Evolutionary conservation across 1,284 basidiomycete species (phyloP), one percentile per base, ranked within the genome.

Genomic region (Austroboletus niveus): DNA sequence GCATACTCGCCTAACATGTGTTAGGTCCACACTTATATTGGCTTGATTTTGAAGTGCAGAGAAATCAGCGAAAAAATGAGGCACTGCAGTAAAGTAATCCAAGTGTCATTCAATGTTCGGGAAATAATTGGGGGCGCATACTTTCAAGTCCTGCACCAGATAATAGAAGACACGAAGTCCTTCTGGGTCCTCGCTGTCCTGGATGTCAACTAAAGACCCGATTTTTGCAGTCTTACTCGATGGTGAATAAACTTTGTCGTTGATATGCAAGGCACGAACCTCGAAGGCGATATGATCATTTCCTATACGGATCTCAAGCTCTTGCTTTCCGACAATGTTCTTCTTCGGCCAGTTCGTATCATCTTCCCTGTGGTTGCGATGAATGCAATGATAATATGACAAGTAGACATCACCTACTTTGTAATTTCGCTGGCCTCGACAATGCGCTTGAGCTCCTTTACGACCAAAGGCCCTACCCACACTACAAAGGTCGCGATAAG

Each of bases 1-100:
- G 17, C 17, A 17, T 17, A 17, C 17, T 17, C 17, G 17, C 17
- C 17, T 17, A 17, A 17, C 17, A 17, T 1, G 17, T 17, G 17
- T 17, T 17, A 17, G 17, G 17, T 17, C 17, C 17, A 17, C 17
- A 17, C 17, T 73, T 83, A 92, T 65, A 94, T 97, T 17, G 96
- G 96, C 80, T 99, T 98, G 81, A 99, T 98, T 78, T 98, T 98
- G 87, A 98, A 98, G 77, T 99, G 94, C 41, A 98, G 81, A 12
- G 92, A 93, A 69, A 98, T 98, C 58, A 99, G 81, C 17, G 95
- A 97, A 73, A 98, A 98, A 61, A 98, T 95, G 57, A 98, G 82
- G 72, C 94, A 98, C 95, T 98, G 65, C n/a, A 20, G 8, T 40
- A 40, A 50, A 4, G 34, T 3, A 10, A 17, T 17, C 17, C 17